Evolutionary conservation across 1,284 basidiomycete genomes (phyloP).

Genomic region (Austropuccinia psidii): DNA sequence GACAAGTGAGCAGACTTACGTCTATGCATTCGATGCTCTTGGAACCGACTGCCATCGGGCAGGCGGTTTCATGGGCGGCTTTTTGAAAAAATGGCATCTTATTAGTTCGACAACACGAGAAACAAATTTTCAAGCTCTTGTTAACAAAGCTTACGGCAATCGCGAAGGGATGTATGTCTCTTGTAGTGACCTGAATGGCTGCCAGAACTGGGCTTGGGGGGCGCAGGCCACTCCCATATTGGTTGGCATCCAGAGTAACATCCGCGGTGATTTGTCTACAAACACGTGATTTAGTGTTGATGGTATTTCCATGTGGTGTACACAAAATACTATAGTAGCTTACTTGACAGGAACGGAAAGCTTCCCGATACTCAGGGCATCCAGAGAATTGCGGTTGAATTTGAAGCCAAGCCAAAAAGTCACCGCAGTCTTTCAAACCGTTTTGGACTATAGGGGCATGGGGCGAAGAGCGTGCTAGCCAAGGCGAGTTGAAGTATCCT

Average conservation of each 20-base stretch:
- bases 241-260: neutral
- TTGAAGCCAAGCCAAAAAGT: neutral
- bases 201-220: neutral
- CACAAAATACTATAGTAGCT: neutral
- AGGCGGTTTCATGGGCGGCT: neutral
- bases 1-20: neutral
- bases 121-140: neutral
- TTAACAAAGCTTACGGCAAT: neutral
- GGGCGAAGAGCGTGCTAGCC: slow-evolving; percentile 13
- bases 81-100: neutral
- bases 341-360: neutral
- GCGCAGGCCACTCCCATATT: slow-evolving; percentile 14
- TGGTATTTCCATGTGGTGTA: neutral
- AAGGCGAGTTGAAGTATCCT: neutral
- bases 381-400: neutral
- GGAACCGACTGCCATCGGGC: neutral
- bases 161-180: neutral
- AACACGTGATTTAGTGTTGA: neutral
- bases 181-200: neutral
- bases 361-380: neutral
- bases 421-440: neutral
- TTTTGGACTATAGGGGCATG: neutral
- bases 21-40: slow-evolving; percentile 12
- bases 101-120: too few relatives aligned
- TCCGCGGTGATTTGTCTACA: neutral